Evolutionary conservation across 305 asterid species (phyloP), one percentile per base, ranked within the genome.

Genomic region (Fraxinus nigra): DNA sequence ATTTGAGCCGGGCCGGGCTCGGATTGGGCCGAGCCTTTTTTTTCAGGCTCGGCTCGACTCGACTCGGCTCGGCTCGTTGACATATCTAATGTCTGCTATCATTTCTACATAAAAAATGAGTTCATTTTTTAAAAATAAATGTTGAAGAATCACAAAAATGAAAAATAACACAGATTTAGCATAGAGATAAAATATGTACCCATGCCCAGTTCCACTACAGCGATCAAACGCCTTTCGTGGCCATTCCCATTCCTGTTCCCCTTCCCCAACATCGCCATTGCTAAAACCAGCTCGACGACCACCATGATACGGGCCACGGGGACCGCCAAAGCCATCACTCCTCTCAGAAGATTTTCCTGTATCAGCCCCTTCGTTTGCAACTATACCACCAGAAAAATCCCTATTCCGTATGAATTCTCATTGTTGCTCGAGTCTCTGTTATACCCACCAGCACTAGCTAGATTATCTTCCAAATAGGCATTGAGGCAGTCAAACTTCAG

Each of bases 181-280:
- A 72, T 51, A 72, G 38, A 43, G 51, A 10, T 82, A 72, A 74
- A 35, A 1, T 5, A 65, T 72, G 33, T 89, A 95, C 98, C 97
- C 97, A 9, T 35, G 92, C 1, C 97, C 94, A 72, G 97, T 90
- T 79, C 97, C 98, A 90, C 93, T 92, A 37, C 85, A 94, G 35
- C 97, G 94, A 37, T 93, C 98, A 77, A 84, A 90, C 22, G 80
- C 37, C 88, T 94, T 87, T 37, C 92, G 92, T 67, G 91, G 92
- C 38, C 38, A 35, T 35, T 35, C 38, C 38, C 38, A 6, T 35
- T 6, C 38, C 59, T 35, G 46, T 16, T 92, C 98, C 7, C 94
- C 97, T 80, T 92, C 96, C 34, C 87, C 92, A 48, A 40, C 82
- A 5, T 91, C 96, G 32, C 92, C 97, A 86, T 92, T 90, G 89